Evolutionary conservation across 139 green algal species (phyloP).

Genomic region (Pycnococcus provasolii): DNA sequence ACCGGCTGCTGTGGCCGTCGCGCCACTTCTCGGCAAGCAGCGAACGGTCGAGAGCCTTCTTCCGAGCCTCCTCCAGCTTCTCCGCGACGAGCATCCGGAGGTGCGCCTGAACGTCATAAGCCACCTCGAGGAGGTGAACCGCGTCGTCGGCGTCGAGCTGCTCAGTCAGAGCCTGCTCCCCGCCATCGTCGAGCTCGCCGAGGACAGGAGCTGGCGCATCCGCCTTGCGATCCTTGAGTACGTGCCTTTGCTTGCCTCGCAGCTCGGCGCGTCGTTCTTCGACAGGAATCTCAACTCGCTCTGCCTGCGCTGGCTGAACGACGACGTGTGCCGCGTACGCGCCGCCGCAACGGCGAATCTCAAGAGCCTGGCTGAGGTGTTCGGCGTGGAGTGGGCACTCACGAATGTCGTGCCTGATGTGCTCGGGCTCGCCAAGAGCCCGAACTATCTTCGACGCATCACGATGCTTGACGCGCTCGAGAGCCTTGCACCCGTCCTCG

Average conservation of each 20-base stretch:
- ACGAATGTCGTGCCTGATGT: conserved; percentile 73
- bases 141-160: conserved; percentile 89
- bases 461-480: conserved; percentile 74
- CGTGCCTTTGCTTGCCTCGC: conserved; percentile 86
- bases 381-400: conserved; percentile 83
- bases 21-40: conserved; percentile 70
- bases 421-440: conserved; percentile 46
- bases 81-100: conserved; percentile 90
- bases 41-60: conserved; percentile 83
- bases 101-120: conserved; percentile 96
- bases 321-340: conserved; percentile 77
- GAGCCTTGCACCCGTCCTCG: conserved; percentile 63
- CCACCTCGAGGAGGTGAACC: conserved; percentile 88
- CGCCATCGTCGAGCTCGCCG: conserved; percentile 89
- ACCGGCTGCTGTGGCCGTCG: conserved; percentile 85
- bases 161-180: conserved; percentile 86
- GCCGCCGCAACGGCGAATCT: conserved; percentile 82
- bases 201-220: conserved; percentile 97
- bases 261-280: conserved; percentile 73
- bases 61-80: conserved; percentile 82
- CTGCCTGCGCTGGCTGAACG: conserved; percentile 89
- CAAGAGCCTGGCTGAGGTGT: conserved; percentile 75
- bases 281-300: conserved; percentile 82
- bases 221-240: conserved; percentile 96
- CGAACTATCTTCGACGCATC: conserved; percentile 95